Evolutionary conservation across 305 asterid genomes (phyloP).

Genomic region (Solanum hybrid): DNA sequence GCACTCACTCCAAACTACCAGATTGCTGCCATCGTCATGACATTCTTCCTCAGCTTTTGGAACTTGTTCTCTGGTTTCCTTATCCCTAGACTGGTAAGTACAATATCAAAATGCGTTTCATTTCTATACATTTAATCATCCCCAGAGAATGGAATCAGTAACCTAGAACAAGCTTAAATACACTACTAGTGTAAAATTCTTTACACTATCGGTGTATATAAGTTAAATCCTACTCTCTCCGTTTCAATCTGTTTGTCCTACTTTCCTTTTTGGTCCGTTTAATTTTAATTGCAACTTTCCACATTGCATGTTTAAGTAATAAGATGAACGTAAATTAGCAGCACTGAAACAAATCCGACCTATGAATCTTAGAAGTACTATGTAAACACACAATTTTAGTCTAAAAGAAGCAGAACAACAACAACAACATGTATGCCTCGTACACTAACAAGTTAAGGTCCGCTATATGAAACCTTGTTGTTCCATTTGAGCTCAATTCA

Average conservation of each 20-base stretch:
- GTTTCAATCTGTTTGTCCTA: neutral
- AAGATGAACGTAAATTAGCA: neutral
- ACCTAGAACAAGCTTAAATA: neutral
- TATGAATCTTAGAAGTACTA: neutral
- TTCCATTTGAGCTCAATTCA: neutral
- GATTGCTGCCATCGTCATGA: slow-evolving; percentile 79
- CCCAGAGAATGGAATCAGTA: neutral
- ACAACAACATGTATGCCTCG: neutral
- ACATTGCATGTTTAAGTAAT: neutral
- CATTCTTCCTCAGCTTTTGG: slow-evolving; percentile 96
- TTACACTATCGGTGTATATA: neutral
- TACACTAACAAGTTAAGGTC: neutral
- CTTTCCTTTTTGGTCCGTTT: neutral
- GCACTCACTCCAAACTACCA: slow-evolving; percentile 84
- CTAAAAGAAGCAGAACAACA: neutral
- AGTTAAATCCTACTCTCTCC: neutral
- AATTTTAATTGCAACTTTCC: neutral
- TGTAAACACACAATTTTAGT: neutral
- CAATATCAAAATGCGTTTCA: neutral
- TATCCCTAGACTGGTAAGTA: slow-evolving; percentile 69
- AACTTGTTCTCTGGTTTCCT: slow-evolving; percentile 85
- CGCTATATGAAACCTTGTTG: neutral
- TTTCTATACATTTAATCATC: neutral
- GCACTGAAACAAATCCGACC: neutral
- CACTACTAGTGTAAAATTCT: neutral